These are phyloP conservation scores for Syncephalastrum monosporum DNA, from an alignment of 371 early-diverging fungal species.

Conservation along the genomic window DNA sequence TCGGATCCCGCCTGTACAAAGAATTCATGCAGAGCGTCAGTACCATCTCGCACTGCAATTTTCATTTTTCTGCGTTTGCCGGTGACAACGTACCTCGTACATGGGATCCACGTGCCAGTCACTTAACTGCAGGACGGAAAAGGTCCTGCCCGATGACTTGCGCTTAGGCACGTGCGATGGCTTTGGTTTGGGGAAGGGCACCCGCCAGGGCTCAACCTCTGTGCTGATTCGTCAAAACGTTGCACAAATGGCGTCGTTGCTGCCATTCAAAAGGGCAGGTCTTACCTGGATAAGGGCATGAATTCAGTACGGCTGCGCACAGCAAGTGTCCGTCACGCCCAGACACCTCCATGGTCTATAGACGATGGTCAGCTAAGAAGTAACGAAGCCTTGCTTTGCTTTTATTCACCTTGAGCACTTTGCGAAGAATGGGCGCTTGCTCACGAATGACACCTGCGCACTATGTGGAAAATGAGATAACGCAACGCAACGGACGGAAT, in stretches of 20 bases:
- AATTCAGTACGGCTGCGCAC: constrained; percentile 42
- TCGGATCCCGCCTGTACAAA: constrained; percentile 46
- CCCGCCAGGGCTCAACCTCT: constrained; percentile 35
- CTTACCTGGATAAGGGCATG: constrained; percentile 51
- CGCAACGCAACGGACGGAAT: neutral
- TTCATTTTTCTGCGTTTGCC: too few species aligned
- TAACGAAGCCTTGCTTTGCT: too few species aligned
- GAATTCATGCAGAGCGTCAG: neutral
- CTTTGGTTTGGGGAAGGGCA: constrained; percentile 53
- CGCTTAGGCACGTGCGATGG: constrained; percentile 26
- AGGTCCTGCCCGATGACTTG: constrained; percentile 24
- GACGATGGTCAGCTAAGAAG: too few species aligned
- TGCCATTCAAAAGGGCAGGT: neutral
- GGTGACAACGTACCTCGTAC: constrained; percentile 29
- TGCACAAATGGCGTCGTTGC: constrained; percentile 1
- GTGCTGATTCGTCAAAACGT: neutral
- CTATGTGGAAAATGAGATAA: constrained; percentile 18
- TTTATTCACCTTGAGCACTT: constrained; percentile 34
- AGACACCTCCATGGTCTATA: constrained; percentile 47
- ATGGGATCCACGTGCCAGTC: constrained; percentile 66
- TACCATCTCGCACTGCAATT: neutral
- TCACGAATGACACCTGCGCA: constrained; percentile 49
- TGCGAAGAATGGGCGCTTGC: constrained; percentile 44
- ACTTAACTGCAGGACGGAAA: constrained; percentile 58
- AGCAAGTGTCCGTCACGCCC: constrained; percentile 46